These are phyloP conservation scores for Xylariaceae sp. DNA, from an alignment of 2,329 filamentous ascomycete species.

Conservation along the genomic window DNA sequence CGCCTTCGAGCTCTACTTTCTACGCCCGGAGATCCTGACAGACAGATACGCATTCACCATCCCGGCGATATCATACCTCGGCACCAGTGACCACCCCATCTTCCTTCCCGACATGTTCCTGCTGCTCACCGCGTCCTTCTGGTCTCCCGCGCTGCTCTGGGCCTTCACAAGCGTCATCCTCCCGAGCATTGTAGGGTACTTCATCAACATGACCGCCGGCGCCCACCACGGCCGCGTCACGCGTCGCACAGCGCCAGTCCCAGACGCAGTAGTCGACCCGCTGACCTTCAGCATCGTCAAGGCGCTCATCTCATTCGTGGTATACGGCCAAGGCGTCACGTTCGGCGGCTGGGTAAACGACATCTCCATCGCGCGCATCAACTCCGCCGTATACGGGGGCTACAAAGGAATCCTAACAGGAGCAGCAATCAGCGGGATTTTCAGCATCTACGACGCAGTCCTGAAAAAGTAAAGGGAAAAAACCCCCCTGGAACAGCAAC, in stretches of 20 bases:
- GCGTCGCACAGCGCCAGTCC: constrained; percentile 39
- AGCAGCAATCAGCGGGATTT: constrained; percentile 61
- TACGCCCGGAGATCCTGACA: constrained; percentile 68
- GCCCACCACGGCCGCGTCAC: constrained; percentile 40
- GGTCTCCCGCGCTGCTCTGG: constrained; percentile 78
- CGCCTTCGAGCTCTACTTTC: constrained; percentile 63
- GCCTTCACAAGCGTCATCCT: constrained; percentile 64
- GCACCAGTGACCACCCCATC: constrained; percentile 56
- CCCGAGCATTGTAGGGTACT: constrained; percentile 73
- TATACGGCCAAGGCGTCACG: constrained; percentile 66
- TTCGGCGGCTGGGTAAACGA: constrained; percentile 59
- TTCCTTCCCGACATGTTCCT: constrained; percentile 76
- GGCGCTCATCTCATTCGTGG: constrained; percentile 73
- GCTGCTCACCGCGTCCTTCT: constrained; percentile 73
- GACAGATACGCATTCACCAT: constrained; percentile 69
- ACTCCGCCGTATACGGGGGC: constrained; percentile 64
- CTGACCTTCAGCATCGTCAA: constrained; percentile 88
- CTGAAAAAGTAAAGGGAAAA: constrained; percentile 57
- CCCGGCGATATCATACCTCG: constrained; percentile 55
- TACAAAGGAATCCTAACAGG: constrained; percentile 67
- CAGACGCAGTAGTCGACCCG: constrained; percentile 69
- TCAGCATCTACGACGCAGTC: constrained; percentile 74
- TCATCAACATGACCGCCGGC: constrained; percentile 75
- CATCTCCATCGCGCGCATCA: constrained; percentile 58
- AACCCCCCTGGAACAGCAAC: neutral